These are phyloP conservation scores for Aurifilum marmelostoma DNA, from an alignment of 2,329 filamentous ascomycete genomes.

Conservation along the genomic window DNA sequence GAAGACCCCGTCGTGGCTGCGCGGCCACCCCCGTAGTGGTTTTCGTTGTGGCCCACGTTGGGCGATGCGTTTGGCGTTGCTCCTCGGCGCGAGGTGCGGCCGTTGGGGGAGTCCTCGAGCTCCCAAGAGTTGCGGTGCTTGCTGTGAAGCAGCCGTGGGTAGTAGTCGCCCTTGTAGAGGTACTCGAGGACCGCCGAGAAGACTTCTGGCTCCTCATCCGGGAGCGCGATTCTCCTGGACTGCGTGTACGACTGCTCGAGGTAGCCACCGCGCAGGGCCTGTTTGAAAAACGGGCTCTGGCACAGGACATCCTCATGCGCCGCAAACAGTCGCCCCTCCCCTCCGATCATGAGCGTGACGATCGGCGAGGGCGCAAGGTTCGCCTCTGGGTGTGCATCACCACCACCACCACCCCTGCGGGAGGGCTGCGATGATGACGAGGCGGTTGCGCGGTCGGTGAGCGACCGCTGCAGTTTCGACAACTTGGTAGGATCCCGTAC, in stretches of 20 bases:
- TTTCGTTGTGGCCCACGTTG: conserved; percentile 46
- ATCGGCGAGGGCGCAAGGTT: conserved; percentile 65
- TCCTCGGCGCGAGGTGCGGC: conserved; percentile 34
- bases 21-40: conserved; percentile 45
- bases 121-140: conserved; percentile 86
- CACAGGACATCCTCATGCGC: conserved; percentile 91
- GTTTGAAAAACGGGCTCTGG: conserved; percentile 82
- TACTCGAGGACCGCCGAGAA: conserved; percentile 95
- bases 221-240: conserved; percentile 77
- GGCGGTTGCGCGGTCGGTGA: conserved; percentile 56
- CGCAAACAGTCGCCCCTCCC: conserved; percentile 87
- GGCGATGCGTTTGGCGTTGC: conserved; percentile 53
- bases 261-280: conserved; percentile 72
- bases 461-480: conserved; percentile 83
- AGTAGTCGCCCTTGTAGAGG: conserved; percentile 96
- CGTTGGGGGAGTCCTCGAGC: conserved; percentile 68
- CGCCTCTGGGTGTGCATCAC: conserved; percentile 8
- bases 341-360: conserved; percentile 82
- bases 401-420: conserved; percentile 10
- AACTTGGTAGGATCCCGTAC: conserved; percentile 76
- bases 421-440: conserved; percentile 20
- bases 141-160: conserved; percentile 84
- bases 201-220: conserved; percentile 83
- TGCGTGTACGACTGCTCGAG: conserved; percentile 60
- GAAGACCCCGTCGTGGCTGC: conserved; percentile 37